Base-by-base conservation (phyloP, 2,329 filamentous ascomycete species). In the Phialophora tarda region DNA sequence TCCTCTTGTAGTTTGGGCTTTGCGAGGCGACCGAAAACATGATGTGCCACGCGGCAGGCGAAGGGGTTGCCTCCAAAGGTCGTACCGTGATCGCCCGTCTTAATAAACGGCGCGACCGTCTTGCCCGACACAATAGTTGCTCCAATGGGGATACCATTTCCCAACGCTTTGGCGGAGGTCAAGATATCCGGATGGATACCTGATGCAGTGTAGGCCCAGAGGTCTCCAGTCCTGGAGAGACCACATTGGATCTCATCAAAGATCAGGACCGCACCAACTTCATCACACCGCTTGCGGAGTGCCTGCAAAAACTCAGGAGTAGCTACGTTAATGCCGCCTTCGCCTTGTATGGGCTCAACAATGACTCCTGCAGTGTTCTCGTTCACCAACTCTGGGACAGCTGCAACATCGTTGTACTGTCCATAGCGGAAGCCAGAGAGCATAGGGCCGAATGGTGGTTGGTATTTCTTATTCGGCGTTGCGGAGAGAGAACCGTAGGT, bases 231-330 rank as follows among this genome's bases (percentile, higher is more conserved):
- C 60, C 95, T 89, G 28, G 89, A 88, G 38, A 99, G 83, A 61
- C 95, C 95, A 78, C 93, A 97, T 80, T 99, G 95, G 69, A 99
- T 99, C 83, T 99, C 95, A 75, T 99, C 95, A 78, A 95, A 94
- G 75, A 97, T 91, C 64, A 99, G 82, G 3, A 98, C 87, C 1
- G 94, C 93, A 59, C 92, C 92, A 34, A 97, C 92, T 73, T 92
- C 89, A 63, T 89, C 89, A 79, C 93, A 97, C 66, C 93, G 87
- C 75, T 86, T 86, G 65, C 92, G 92, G n/a, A 99, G 85, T 0
- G 92, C 91, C 26, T 88, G 78, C 26, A 99, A 84, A 78, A 98
- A 99, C 71, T 92, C 91, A 3, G 91, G 87, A 0, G 86, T 89
- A 2, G 92, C 95, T 11, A 91, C 88, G 73, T 94, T 90, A 59